phyloP scores from a whole-genome alignment of 2,329 filamentous ascomycete genomes.

The Bipolaris oryzae region DNA sequence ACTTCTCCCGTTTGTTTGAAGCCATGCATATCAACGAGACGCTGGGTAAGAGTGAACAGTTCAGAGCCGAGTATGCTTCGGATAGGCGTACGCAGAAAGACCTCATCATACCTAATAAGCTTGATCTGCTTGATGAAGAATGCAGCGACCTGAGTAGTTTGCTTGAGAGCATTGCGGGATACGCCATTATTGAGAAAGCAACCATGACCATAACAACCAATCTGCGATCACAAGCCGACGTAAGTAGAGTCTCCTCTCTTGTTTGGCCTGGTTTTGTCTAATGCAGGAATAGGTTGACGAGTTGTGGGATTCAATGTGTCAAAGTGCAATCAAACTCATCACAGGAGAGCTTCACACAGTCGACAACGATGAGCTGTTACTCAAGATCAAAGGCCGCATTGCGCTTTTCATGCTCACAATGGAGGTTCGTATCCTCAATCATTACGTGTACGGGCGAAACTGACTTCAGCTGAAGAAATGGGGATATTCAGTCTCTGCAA shows the following conservation, averaged over 20 bases:
- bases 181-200: conserved; percentile 93
- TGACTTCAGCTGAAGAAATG: conserved; percentile 65
- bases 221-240: conserved; percentile 79
- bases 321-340: conserved; percentile 81
- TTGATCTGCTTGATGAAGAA: conserved; percentile 82
- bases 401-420: conserved; percentile 97
- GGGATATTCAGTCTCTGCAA: conserved; percentile 80
- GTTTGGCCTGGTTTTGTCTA: background rate
- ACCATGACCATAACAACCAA: conserved; percentile 88
- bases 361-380: conserved; percentile 83
- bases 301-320: conserved; percentile 97
- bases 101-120: conserved; percentile 75
- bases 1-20: conserved; percentile 93
- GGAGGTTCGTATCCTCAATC: conserved; percentile 68
- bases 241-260: conserved; percentile 50
- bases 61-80: conserved; percentile 87
- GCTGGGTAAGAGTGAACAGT: conserved; percentile 88
- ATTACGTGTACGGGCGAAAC: conserved; percentile 9
- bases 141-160: conserved; percentile 86
- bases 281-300: conserved; percentile 75
- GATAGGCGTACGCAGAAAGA: conserved; percentile 93
- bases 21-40: conserved; percentile 96
- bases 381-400: conserved; percentile 95
- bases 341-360: conserved; percentile 77
- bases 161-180: conserved; percentile 91